These are phyloP conservation scores for Blastobotrys illinoisensis DNA, from an alignment of 1,139 yeast genomes.

Conservation along the genomic window DNA sequence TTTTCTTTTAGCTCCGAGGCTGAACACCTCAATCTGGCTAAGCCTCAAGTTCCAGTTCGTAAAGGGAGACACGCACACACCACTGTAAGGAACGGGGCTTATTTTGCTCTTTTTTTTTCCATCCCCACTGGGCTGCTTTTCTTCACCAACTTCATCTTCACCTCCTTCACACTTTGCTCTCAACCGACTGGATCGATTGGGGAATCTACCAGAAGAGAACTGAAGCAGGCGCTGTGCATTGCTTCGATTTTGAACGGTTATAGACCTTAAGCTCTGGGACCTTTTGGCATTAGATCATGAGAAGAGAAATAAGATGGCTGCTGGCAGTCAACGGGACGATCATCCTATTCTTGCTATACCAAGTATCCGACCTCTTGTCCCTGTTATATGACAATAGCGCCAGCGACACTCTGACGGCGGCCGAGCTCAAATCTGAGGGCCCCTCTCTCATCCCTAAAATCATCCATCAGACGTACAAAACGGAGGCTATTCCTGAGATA, in stretches of 20 bases:
- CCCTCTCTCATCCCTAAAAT: slow-evolving; percentile 61
- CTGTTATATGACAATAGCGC: slow-evolving; percentile 49
- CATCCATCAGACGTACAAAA: slow-evolving; percentile 89
- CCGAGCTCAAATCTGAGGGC: slow-evolving; percentile 5
- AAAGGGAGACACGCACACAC: not conserved
- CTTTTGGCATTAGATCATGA: slow-evolving; percentile 17
- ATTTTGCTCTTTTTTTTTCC: not conserved
- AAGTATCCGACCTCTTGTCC: slow-evolving; percentile 69
- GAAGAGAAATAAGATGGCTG: slow-evolving; percentile 26
- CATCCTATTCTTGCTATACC: slow-evolving; percentile 52
- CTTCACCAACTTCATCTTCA: not conserved
- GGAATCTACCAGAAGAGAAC: not conserved
- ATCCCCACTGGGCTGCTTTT: not conserved
- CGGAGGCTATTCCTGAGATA: slow-evolving; percentile 64
- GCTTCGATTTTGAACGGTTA: not conserved
- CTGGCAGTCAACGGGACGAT: slow-evolving; percentile 33
- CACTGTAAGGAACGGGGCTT: not conserved
- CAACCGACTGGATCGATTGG: no score
- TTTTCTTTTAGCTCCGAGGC: not conserved
- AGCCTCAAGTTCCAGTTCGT: not conserved
- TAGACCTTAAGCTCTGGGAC: not conserved
- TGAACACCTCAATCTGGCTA: not conserved
- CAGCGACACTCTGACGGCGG: slow-evolving; percentile 7
- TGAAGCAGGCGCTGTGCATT: not conserved
- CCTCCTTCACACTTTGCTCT: not conserved